Conservation (phyloP, 148 eudicot genomes). For the Camellia sinensis region DNA sequence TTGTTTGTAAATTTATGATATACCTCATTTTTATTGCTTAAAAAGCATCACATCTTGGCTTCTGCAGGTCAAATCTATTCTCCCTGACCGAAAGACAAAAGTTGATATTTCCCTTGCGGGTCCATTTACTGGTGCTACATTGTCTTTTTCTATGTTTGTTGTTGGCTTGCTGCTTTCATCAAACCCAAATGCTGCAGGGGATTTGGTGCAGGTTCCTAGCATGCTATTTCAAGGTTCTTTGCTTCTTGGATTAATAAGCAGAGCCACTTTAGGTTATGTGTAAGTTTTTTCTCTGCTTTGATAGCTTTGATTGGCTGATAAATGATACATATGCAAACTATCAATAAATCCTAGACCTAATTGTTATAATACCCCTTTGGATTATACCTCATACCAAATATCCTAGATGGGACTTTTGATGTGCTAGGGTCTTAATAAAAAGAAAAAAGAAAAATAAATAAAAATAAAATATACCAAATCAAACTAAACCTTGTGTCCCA, state of each 20-base stretch:
- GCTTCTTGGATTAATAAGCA: conserved; percentile 90
- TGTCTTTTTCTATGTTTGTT: conserved; percentile 82
- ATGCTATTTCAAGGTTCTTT: conserved; percentile 92
- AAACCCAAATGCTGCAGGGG: conserved; percentile 69
- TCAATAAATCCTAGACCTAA: background rate
- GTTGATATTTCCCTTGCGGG: conserved; percentile 95
- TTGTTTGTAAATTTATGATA: background rate
- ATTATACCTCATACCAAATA: background rate
- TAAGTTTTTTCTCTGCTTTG: conserved; percentile 43
- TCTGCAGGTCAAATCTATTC: conserved; percentile 88
- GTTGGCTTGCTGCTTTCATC: conserved; percentile 86
- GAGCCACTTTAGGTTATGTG: conserved; percentile 87
- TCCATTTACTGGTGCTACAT: conserved; percentile 85
- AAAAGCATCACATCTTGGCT: conserved; percentile 21
- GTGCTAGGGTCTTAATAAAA: background rate
- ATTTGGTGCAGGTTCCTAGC: conserved; percentile 89
- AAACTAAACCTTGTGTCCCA: too few species aligned
- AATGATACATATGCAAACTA: background rate
- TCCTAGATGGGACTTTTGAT: background rate
- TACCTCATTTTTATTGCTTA: conserved; percentile 6
- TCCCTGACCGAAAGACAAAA: conserved; percentile 83
- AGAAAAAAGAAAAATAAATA: too few species aligned
- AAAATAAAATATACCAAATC: too few species aligned
- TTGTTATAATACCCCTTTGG: background rate
- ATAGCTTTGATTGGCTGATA: background rate